A percentile compares a stretch with the other conserved stretches of the same genome.
These are phyloP conservation scores for Phytopythium mirpurense DNA, from an alignment of 352 stramenopile species.

Conservation along the genomic window DNA sequence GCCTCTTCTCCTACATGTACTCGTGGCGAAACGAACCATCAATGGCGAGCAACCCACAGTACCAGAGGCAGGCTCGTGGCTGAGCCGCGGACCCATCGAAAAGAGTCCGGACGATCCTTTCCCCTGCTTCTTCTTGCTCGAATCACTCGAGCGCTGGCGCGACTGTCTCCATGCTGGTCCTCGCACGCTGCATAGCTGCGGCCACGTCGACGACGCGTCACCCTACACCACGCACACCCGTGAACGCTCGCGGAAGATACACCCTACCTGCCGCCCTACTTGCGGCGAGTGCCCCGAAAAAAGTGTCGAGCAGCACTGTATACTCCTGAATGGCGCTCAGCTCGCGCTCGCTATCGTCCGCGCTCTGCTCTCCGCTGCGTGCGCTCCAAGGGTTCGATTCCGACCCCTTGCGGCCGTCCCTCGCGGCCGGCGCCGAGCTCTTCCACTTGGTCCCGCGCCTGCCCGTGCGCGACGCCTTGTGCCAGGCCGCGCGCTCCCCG, in stretches of 20 bases:
- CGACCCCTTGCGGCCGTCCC: constrained; percentile 6
- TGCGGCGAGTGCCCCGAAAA: no score
- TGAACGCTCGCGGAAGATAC: constrained; percentile 5
- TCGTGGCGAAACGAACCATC: no score
- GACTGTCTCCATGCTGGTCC: constrained; percentile 2
- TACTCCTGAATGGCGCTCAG: constrained; percentile 32
- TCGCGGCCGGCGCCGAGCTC: constrained; percentile 22
- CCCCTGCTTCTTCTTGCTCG: constrained; percentile 3
- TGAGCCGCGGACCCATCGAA: no score
- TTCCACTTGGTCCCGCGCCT: constrained; percentile 64
- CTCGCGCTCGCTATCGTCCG: not conserved
- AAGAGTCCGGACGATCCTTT: no score
- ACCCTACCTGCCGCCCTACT: constrained; percentile 18
- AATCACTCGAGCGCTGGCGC: constrained; percentile 2
- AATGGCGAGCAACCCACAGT: no score
- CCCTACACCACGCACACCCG: not conserved
- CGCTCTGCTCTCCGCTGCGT: not conserved
- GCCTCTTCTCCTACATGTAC: no score
- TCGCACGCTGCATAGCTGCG: not conserved
- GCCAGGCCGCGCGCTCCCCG: constrained; percentile 48
- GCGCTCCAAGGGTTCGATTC: not conserved
- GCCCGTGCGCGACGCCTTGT: constrained; percentile 35
- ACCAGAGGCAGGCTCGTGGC: no score
- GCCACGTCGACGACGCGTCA: not conserved
- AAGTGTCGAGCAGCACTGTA: no score